A percentile compares a stretch with the other conserved stretches of the same genome.
phyloP scores from a whole-genome alignment of 257 asterid species.

The Nicotiana otophora region DNA sequence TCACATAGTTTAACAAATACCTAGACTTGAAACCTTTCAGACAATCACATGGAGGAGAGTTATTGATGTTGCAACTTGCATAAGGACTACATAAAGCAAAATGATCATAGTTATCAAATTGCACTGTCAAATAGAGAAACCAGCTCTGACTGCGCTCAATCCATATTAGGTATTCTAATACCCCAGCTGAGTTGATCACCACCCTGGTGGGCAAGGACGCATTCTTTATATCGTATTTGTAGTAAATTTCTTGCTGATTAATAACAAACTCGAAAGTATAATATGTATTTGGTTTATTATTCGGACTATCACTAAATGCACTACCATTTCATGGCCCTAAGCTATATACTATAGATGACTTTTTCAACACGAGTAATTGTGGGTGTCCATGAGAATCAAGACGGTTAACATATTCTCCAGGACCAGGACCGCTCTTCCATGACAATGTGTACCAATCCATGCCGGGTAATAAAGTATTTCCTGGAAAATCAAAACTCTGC shows the following conservation, averaged over 20 bases:
- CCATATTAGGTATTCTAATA: conserved; percentile 5
- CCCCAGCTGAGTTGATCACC: not conserved
- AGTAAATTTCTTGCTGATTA: conserved; percentile 3
- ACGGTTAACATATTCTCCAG: conserved; percentile 11
- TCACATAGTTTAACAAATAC: too few species aligned
- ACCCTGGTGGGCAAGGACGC: not conserved
- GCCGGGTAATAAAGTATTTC: conserved; percentile 8
- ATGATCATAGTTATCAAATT: conserved; percentile 18
- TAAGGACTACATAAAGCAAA: conserved; percentile 26
- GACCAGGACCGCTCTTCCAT: conserved; percentile 22
- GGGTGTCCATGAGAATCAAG: conserved; percentile 9
- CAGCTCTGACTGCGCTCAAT: conserved; percentile 16
- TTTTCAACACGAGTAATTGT: not conserved
- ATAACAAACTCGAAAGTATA: not conserved
- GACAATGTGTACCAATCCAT: not conserved
- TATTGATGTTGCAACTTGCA: conserved; percentile 12
- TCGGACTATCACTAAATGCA: not conserved
- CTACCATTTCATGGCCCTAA: conserved; percentile 16
- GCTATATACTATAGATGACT: not conserved
- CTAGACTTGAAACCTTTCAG: not conserved
- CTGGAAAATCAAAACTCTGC: conserved; percentile 22
- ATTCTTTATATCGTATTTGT: not conserved
- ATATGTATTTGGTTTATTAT: not conserved
- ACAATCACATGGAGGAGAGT: conserved; percentile 20
- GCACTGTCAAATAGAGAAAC: conserved; percentile 9